Evolutionary conservation across 805 yeast species (phyloP).

Genomic region (Metschnikowia lochheadii): DNA sequence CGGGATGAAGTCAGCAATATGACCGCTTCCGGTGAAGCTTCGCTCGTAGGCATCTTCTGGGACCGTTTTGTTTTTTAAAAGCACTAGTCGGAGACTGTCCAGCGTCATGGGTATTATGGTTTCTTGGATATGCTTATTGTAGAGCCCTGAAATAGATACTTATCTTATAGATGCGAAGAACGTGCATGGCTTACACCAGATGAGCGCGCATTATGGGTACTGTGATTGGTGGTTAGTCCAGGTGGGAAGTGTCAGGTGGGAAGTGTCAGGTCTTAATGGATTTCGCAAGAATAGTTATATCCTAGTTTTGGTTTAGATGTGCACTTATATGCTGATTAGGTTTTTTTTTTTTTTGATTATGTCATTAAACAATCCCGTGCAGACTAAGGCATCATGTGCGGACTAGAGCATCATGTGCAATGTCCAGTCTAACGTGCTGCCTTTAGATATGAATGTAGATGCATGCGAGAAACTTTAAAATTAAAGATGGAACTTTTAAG

Average conservation of each 20-base stretch:
- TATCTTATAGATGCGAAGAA: not conserved
- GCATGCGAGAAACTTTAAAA: no score
- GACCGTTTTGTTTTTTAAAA: constrained; percentile 68
- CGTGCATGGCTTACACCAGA: not conserved
- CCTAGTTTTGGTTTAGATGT: no score
- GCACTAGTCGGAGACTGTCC: constrained; percentile 28
- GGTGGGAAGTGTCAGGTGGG: not conserved
- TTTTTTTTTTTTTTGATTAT: no score
- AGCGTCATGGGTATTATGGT: not conserved
- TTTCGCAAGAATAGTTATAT: no score
- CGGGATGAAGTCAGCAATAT: constrained; percentile 60
- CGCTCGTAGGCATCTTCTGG: constrained; percentile 66
- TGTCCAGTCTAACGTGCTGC: no score
- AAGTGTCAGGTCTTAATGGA: not conserved
- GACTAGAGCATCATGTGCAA: no score
- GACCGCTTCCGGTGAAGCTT: constrained; percentile 33
- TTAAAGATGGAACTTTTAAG: no score
- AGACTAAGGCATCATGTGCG: no score
- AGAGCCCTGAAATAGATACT: not conserved
- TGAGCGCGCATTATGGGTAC: constrained; percentile 1
- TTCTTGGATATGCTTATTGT: not conserved
- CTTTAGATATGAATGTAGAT: no score
- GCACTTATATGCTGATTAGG: no score
- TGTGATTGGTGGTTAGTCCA: not conserved
- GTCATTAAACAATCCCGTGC: no score